Base-by-base conservation (phyloP, 2,329 filamentous ascomycete species). In the Colletotrichum tamarilloi region DNA sequence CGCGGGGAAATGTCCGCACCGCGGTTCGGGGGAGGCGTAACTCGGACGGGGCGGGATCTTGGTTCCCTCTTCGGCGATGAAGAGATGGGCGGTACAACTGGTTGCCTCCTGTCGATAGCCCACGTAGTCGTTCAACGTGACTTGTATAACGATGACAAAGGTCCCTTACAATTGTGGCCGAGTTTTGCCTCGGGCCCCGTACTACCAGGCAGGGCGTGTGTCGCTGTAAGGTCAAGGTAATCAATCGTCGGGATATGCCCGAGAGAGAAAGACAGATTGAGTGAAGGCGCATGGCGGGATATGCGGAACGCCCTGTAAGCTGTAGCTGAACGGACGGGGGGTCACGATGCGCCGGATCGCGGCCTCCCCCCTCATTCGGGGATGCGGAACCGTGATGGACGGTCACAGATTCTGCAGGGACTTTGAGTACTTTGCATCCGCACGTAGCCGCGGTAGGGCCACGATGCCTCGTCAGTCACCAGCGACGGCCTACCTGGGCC, bases 331-430 rank as follows among this genome's bases (percentile, higher is more conserved):
- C n/a, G 56, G 28, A 30, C 26, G 56, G 19, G 42, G 42, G 42
- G 42, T 46, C 42, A 46, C 56, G 16, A 30, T n/a, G 30, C 38
- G 12, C 32, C 22, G 24, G 32, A 24, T 59, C 26, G 42, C 4
- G 19, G 42, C 6, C 42, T 9, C 19, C 14, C 16, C 42, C 42
- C 16, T 49, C 57, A 22, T 38, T 35, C 19, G 32, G 30, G 8
- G 16, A 35, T 6, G 11, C 19, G 32, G 12, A 26, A 42, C 12
- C 19, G 28, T 28, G 24, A n/a, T 46, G 35, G 38, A 12, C 38
- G 38, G 58, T 42, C 24, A 49, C 42, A 49, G 59, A 62, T 62
- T 24, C 59, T 62, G 59, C 59, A 62, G 59, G 59, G 38, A 49
- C 59, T 49, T 28, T 49, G 42, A 22, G 35, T 22, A 22, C 42